A percentile compares a stretch with the other conserved stretches of the same genome.
phyloP scores from a whole-genome alignment of 208 protist species.

The Wallacemonas collosoma region DNA sequence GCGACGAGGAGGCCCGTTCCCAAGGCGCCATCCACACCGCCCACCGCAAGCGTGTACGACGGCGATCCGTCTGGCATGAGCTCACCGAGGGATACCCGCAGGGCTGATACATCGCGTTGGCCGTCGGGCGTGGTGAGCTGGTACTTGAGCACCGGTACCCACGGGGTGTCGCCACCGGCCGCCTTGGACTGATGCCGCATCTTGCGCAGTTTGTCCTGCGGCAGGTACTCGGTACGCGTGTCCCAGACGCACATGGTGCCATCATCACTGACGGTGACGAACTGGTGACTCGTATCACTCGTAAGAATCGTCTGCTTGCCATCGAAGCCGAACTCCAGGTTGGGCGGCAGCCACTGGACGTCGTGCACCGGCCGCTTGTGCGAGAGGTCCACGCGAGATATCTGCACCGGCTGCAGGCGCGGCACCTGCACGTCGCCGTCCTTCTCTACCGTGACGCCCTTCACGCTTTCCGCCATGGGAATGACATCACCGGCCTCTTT shows the following conservation, averaged over 20 bases:
- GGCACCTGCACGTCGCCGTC: conserved; percentile 85
- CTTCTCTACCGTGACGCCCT: conserved; percentile 66
- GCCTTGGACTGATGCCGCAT: conserved; percentile 81
- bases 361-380: conserved; percentile 86
- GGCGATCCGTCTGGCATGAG: conserved; percentile 44
- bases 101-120: conserved; percentile 26
- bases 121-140: conserved; percentile 71
- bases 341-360: conserved; percentile 83
- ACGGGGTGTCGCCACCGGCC: conserved; percentile 61
- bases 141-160: conserved; percentile 86
- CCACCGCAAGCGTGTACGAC: conserved; percentile 66
- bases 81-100: conserved; percentile 70
- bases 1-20: conserved; percentile 63
- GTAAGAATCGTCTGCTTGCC: conserved; percentile 72
- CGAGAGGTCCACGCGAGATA: conserved; percentile 84
- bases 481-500: conserved; percentile 70
- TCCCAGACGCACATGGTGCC: conserved; percentile 90
- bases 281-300: conserved; percentile 74
- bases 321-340: conserved; percentile 84
- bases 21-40: conserved; percentile 77
- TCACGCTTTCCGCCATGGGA: conserved; percentile 67
- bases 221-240: conserved; percentile 80
- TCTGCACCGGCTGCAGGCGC: conserved; percentile 77
- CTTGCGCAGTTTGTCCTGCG: conserved; percentile 89
- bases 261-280: conserved; percentile 87